Evolutionary conservation across 495 filamentous ascomycete species (phyloP).

Genomic region (Lentithecium fluviatile): DNA sequence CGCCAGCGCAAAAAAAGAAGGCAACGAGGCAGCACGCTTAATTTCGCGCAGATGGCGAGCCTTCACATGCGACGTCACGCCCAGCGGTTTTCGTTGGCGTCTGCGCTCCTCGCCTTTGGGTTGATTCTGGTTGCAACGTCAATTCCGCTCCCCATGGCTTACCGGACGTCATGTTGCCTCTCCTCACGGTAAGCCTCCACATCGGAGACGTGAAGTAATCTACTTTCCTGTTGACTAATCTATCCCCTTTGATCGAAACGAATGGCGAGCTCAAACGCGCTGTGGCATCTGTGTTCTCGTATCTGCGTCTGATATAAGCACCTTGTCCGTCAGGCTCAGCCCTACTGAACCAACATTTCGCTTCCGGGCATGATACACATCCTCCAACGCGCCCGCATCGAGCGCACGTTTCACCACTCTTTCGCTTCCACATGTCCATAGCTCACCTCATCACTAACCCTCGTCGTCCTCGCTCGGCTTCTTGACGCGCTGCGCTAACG

Average conservation of each 20-base stretch:
- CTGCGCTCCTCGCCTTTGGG: not conserved
- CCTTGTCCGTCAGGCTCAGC: slow-evolving; percentile 3
- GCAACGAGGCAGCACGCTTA: not conserved
- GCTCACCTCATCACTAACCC: slow-evolving; percentile 12
- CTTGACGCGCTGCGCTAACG: not conserved
- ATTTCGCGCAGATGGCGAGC: slow-evolving; percentile 1
- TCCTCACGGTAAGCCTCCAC: too few species aligned
- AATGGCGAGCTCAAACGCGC: slow-evolving; percentile 2
- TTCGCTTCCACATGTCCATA: not conserved
- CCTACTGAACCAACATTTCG: slow-evolving; percentile 1
- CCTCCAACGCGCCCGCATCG: not conserved
- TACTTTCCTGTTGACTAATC: not conserved
- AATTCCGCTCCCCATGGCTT: too few species aligned
- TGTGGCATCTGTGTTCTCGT: too few species aligned
- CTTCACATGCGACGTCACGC: not conserved
- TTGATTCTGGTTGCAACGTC: too few species aligned
- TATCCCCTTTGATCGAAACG: not conserved
- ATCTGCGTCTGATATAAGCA: slow-evolving; percentile 11
- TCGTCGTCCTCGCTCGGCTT: not conserved
- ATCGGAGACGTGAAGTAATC: too few species aligned
- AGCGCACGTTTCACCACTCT: not conserved
- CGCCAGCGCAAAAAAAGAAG: slow-evolving; percentile 23
- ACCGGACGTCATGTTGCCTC: too few species aligned
- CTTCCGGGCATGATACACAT: not conserved
- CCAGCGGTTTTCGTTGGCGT: not conserved